These are phyloP conservation scores for Fusarium sp. DNA, from an alignment of 2,329 filamentous ascomycete genomes.

Conservation along the genomic window DNA sequence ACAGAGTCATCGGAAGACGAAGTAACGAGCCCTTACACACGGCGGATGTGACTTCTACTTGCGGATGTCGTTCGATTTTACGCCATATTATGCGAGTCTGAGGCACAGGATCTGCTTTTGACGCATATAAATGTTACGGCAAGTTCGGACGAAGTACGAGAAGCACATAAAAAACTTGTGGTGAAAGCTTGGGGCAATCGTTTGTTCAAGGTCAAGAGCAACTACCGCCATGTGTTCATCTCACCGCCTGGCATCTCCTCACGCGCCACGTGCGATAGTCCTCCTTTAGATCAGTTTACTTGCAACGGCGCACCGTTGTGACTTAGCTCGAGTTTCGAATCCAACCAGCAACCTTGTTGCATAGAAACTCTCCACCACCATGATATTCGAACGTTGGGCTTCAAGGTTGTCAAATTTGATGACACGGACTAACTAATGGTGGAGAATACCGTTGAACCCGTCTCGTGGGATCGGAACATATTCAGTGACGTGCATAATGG, in stretches of 20 bases:
- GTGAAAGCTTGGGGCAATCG: slow-evolving; percentile 14
- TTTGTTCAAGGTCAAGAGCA: slow-evolving; percentile 5
- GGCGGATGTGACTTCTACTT: slow-evolving; percentile 1
- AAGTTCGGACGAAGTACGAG: slow-evolving; percentile 23
- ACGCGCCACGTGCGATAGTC: slow-evolving; percentile 35
- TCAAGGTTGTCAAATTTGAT: slow-evolving; percentile 20
- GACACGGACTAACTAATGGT: slow-evolving; percentile 7
- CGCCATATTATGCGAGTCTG: slow-evolving; percentile 26
- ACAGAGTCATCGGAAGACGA: slow-evolving; percentile 10
- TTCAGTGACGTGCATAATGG: slow-evolving; percentile 24
- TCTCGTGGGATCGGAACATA: slow-evolving; percentile 14
- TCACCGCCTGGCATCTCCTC: slow-evolving; percentile 19
- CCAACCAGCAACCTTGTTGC: slow-evolving; percentile 21
- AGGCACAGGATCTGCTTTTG: slow-evolving; percentile 14
- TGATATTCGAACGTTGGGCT: slow-evolving; percentile 20
- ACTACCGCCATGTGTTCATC: slow-evolving; percentile 1
- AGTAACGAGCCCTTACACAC: slow-evolving; percentile 25
- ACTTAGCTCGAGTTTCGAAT: slow-evolving; percentile 12
- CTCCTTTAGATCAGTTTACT: slow-evolving; percentile 26
- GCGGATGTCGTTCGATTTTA: slow-evolving; percentile 11
- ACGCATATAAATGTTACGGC: slow-evolving; percentile 13
- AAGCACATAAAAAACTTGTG: not conserved
- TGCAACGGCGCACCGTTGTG: slow-evolving; percentile 31
- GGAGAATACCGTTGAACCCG: slow-evolving; percentile 23
- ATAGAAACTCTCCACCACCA: slow-evolving; percentile 28